Percentiles rank a stretch among this genome's conserved stretches.
phyloP scores from a whole-genome alignment of 495 filamentous ascomycete genomes.

The Aspergillus haitiensis region DNA sequence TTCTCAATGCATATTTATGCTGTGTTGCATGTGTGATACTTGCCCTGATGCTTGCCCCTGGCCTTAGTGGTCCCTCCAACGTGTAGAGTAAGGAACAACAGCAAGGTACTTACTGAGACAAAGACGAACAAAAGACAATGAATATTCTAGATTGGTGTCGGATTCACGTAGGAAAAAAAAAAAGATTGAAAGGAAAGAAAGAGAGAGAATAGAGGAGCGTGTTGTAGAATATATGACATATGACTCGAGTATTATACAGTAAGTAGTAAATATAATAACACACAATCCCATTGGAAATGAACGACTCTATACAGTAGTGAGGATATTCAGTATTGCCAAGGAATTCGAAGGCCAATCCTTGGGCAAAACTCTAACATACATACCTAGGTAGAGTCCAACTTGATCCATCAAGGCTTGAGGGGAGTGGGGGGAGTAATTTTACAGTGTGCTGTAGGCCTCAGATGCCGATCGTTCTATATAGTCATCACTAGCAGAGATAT shows the following conservation, averaged over 20 bases:
- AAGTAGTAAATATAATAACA: no score
- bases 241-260: no score
- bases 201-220: not conserved
- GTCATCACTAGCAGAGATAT: slow-evolving; percentile 18
- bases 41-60: slow-evolving; percentile 7
- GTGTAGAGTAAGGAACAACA: not conserved
- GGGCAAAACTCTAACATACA: no score
- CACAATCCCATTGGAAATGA: no score
- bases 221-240: no score
- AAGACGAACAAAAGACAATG: not conserved
- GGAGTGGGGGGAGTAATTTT: not conserved
- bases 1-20: no score
- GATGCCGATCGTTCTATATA: slow-evolving; percentile 1
- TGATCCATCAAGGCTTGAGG: no score
- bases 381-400: no score
- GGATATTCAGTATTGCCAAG: no score
- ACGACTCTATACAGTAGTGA: no score
- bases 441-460: slow-evolving; percentile 5
- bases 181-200: not conserved
- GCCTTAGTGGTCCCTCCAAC: not conserved
- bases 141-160: not conserved
- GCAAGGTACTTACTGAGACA: slow-evolving; percentile 2
- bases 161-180: not conserved
- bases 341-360: no score
- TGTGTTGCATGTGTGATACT: slow-evolving; percentile 2